Percentiles rank a stretch among this genome's conserved stretches.
phyloP scores from a whole-genome alignment of 2,329 filamentous ascomycete species.

The Amylocarpus encephaloides region DNA sequence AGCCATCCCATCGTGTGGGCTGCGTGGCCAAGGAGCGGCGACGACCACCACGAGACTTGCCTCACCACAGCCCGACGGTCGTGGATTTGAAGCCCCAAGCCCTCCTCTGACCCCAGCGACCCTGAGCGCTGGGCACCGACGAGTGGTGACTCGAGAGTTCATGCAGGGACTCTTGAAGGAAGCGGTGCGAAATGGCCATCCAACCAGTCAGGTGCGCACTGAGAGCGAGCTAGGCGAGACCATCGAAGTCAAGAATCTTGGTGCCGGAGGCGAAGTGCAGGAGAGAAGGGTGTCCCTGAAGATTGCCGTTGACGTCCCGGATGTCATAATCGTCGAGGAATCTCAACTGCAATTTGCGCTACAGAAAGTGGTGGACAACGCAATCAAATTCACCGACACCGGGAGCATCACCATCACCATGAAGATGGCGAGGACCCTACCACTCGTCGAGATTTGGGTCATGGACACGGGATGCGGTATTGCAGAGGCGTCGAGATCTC shows the following conservation, averaged over 20 bases:
- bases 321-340: slow-evolving; percentile 43
- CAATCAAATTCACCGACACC: slow-evolving; percentile 63
- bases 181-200: slow-evolving; percentile 22
- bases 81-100: not conserved
- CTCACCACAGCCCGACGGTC: not conserved
- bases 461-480: slow-evolving; percentile 64
- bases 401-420: slow-evolving; percentile 56
- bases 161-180: slow-evolving; percentile 25
- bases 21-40: slow-evolving; percentile 1
- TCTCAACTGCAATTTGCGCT: slow-evolving; percentile 41
- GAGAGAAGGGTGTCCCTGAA: slow-evolving; percentile 35
- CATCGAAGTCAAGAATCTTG: slow-evolving; percentile 24
- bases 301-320: slow-evolving; percentile 39
- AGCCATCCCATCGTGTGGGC: slow-evolving; percentile 6
- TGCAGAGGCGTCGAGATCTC: slow-evolving; percentile 56
- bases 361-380: slow-evolving; percentile 49
- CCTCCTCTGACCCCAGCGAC: slow-evolving; percentile 11
- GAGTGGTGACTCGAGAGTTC: slow-evolving; percentile 26
- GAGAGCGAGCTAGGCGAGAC: slow-evolving; percentile 25
- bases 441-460: slow-evolving; percentile 55
- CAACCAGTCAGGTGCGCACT: slow-evolving; percentile 22
- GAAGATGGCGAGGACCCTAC: slow-evolving; percentile 42
- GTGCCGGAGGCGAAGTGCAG: slow-evolving; percentile 25
- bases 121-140: slow-evolving; percentile 19
- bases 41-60: not conserved